Evolutionary conservation across 2,329 filamentous ascomycete genomes (phyloP).

Genomic region (Botrytis fragariae): DNA sequence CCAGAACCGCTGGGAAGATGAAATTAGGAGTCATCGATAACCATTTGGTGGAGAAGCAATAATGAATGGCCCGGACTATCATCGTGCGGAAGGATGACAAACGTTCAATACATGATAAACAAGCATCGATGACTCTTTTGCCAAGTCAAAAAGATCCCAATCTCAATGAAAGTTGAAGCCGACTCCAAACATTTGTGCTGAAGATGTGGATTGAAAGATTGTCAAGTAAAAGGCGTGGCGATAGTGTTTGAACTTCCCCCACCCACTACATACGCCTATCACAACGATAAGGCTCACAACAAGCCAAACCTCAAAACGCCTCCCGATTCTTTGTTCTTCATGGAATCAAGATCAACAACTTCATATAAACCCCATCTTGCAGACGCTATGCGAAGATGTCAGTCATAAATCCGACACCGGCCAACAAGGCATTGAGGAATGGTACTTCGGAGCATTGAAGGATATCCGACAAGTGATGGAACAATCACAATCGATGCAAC

Average conservation of each 20-base stretch:
- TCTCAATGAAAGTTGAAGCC: not conserved
- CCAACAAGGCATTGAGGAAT: not conserved
- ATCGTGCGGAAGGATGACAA: not conserved
- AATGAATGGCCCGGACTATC: not conserved
- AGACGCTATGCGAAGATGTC: not conserved
- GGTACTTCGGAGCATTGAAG: not conserved
- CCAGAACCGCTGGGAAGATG: not conserved
- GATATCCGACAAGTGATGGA: not conserved
- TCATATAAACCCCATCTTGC: not conserved
- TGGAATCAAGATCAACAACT: not conserved
- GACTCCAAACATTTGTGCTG: not conserved
- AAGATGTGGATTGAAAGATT: not conserved
- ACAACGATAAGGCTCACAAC: not conserved
- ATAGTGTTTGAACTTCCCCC: not conserved
- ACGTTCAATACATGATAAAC: not conserved
- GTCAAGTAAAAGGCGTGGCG: conserved; percentile 14
- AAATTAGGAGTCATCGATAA: conserved; percentile 4
- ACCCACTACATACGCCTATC: not conserved
- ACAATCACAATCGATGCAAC: not conserved
- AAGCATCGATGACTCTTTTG: not conserved
- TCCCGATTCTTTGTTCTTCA: not conserved
- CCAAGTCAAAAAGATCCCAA: not conserved
- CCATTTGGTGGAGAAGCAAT: not conserved
- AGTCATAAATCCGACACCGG: not conserved
- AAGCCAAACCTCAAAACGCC: not conserved